Evolutionary conservation across 2,329 filamentous ascomycete genomes (phyloP).

Genomic region (Xylariales sp.): DNA sequence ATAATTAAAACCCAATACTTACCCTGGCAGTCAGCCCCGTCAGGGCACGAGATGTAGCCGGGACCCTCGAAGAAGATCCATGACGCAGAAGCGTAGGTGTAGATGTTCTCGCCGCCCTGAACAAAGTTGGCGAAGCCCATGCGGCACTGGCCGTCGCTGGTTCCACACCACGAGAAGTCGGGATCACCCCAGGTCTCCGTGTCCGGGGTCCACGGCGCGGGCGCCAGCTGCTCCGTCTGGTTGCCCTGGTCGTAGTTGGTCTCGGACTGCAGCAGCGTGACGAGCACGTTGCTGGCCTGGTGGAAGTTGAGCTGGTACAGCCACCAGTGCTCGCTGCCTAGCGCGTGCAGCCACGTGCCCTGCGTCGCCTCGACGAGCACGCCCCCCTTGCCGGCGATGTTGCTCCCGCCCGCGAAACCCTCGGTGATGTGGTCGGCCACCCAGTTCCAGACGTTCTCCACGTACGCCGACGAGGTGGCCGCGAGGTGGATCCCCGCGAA

Average conservation of each 20-base stretch:
- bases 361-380: slow-evolving; percentile 38
- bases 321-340: slow-evolving; percentile 52
- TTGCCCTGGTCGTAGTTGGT: slow-evolving; percentile 46
- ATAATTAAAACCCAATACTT: slow-evolving; percentile 12
- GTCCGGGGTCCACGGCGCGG: slow-evolving; percentile 34
- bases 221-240: slow-evolving; percentile 28
- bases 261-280: slow-evolving; percentile 48
- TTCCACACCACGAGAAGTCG: slow-evolving; percentile 34
- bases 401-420: slow-evolving; percentile 40
- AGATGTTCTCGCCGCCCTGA: slow-evolving; percentile 35
- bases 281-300: slow-evolving; percentile 43
- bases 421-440: slow-evolving; percentile 46
- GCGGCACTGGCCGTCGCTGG: slow-evolving; percentile 30
- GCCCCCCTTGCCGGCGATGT: slow-evolving; percentile 45
- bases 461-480: slow-evolving; percentile 39
- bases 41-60: slow-evolving; percentile 27
- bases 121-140: slow-evolving; percentile 39
- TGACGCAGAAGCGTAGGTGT: slow-evolving; percentile 35
- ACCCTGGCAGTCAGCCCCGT: slow-evolving; percentile 29
- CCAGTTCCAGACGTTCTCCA: slow-evolving; percentile 53
- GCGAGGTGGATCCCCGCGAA: slow-evolving; percentile 45
- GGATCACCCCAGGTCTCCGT: slow-evolving; percentile 33
- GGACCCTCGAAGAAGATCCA: slow-evolving; percentile 40
- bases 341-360: slow-evolving; percentile 47
- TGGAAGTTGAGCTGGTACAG: slow-evolving; percentile 54